Conservation (phyloP, 108 stramenopile species). For the Epithemia pelagica region DNA sequence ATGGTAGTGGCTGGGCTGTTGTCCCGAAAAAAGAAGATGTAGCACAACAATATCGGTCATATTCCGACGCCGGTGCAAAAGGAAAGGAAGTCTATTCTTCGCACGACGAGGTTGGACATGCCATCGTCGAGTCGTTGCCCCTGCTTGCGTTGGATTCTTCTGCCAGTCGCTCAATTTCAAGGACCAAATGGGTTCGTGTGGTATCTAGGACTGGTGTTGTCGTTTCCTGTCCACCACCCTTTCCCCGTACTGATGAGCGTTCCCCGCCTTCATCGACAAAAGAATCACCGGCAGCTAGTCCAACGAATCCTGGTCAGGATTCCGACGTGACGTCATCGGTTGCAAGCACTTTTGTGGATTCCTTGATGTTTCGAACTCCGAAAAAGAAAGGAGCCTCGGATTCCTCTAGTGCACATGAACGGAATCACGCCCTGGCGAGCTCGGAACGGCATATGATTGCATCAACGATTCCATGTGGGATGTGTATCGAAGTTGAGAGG, state of each 20-base stretch:
- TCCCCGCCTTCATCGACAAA: conserved; percentile 34
- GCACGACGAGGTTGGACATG: conserved; percentile 78
- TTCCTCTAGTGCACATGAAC: no score
- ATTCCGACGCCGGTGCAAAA: conserved; percentile 23
- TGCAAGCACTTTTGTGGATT: conserved; percentile 49
- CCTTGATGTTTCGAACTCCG: conserved; percentile 48
- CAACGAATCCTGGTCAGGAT: conserved; percentile 19
- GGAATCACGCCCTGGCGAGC: conserved; percentile 1
- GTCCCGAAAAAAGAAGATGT: conserved; percentile 62
- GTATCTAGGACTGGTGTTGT: conserved; percentile 42
- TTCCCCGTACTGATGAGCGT: conserved; percentile 18
- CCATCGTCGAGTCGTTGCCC: conserved; percentile 25
- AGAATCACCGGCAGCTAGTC: conserved; percentile 22
- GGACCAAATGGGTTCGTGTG: conserved; percentile 55
- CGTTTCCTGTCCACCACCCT: conserved; percentile 53
- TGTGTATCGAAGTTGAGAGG: conserved; percentile 56
- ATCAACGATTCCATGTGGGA: conserved; percentile 58
- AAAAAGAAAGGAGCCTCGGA: conserved; percentile 25
- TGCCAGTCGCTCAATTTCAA: neutral
- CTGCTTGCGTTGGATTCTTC: conserved; percentile 16
- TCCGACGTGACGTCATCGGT: conserved; percentile 58
- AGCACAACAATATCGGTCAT: conserved; percentile 43
- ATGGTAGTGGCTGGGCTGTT: conserved; percentile 84
- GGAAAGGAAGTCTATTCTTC: conserved; percentile 16
- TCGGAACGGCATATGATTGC: conserved; percentile 7